phyloP scores from a whole-genome alignment of 352 stramenopile genomes.

The Plasmopara muralis region DNA sequence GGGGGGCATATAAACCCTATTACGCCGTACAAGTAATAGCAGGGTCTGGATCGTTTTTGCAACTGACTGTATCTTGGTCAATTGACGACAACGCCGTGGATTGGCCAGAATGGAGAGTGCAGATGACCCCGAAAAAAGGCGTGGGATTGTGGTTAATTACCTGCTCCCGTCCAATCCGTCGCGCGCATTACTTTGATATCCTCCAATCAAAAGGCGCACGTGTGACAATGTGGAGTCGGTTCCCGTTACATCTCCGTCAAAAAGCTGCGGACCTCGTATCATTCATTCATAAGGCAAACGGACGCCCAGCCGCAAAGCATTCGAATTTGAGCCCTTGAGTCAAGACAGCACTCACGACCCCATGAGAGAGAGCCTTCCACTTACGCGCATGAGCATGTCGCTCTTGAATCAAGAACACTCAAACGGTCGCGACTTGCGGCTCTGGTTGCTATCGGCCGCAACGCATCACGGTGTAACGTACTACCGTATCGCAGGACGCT shows the following conservation, averaged over 20 bases:
- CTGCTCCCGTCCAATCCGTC: neutral
- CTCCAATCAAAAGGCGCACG: neutral
- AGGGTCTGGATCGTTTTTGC: too few species aligned
- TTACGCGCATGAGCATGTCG: slow-evolving; percentile 48
- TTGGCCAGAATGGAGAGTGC: too few species aligned
- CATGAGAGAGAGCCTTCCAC: slow-evolving; percentile 34
- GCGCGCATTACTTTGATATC: neutral
- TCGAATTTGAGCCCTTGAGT: neutral
- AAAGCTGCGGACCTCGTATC: slow-evolving; percentile 4
- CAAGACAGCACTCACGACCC: neutral
- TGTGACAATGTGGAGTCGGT: slow-evolving; percentile 10
- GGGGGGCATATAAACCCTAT: too few species aligned
- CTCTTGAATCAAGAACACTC: slow-evolving; percentile 41
- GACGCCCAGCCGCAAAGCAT: neutral
- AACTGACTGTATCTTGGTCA: too few species aligned
- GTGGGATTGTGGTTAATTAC: neutral
- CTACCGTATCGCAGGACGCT: slow-evolving; percentile 65
- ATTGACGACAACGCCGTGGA: too few species aligned
- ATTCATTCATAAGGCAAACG: slow-evolving; percentile 14
- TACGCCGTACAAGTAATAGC: too few species aligned
- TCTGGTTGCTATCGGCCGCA: slow-evolving; percentile 61
- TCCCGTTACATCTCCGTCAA: slow-evolving; percentile 9
- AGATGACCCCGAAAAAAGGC: too few species aligned
- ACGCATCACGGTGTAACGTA: slow-evolving; percentile 49
- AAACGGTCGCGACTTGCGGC: slow-evolving; percentile 41